Base-by-base conservation (phyloP, 2,329 filamentous ascomycete genomes). In the Paecilomyces fulvus region DNA sequence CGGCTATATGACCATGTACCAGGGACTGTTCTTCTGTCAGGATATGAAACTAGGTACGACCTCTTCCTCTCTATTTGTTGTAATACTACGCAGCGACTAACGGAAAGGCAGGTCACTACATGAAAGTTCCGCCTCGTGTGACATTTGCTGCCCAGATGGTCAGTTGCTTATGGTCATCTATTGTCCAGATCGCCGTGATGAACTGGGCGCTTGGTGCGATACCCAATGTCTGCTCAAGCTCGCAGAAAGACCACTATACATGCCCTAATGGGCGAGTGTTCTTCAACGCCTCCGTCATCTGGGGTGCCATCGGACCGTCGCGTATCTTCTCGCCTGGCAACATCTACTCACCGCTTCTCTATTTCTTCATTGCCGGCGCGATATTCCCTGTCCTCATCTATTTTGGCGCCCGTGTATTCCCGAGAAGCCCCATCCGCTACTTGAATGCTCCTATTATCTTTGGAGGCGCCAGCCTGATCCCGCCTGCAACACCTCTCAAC, bases 241-340 rank as follows among this genome's bases (percentile, higher is more conserved):
- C 85, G 56, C 74, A 80, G 49, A 75, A 82, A 64, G 78, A 80
- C 62, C 85, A 85, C 53, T 80, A 83, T 62, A 81, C 73, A 21
- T 85, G 83, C 64, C 83, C 83, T 8, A 75, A 77, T 33, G 80
- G 79, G 14, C 77, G 77, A 23, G 81, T 83, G 0, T 85, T 85
- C 71, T 90, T 86, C 74, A 88, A 84, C 1, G 83, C 84, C 1
- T 88, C 85, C 3, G 78, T 89, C 52, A 82, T 89, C 64, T 89
- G 86, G 87, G 87, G 87, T 57, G 80, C 85, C 55, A 88, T 90
- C 58, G 87, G 88, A 0, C 87, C 87, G 0, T 74, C 77, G 1
- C 82, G 87, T 51, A 86, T 90, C 68, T 90, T 90, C 70, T 83
- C 81, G 49, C 74, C 79, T 1, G 78, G 78, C 1, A 80, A 83